Evolutionary conservation across 2,329 filamentous ascomycete species (phyloP).

Genomic region (Ophiostoma montium): DNA sequence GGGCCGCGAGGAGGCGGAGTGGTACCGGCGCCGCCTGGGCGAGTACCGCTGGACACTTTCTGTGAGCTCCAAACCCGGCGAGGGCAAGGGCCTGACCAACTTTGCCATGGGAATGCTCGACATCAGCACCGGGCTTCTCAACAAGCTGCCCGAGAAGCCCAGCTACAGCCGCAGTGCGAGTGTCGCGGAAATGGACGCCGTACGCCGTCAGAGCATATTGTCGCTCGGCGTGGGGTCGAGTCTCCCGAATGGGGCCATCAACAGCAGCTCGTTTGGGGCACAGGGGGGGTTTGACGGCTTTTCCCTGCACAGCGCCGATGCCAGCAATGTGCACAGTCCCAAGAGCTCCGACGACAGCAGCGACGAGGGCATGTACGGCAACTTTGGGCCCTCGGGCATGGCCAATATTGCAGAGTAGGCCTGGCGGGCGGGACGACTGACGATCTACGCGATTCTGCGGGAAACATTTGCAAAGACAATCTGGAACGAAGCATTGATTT

Average conservation of each 20-base stretch:
- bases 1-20: slow-evolving; percentile 77
- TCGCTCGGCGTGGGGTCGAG: neutral
- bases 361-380: slow-evolving; percentile 42
- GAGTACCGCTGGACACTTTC: slow-evolving; percentile 93
- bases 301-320: slow-evolving; percentile 32
- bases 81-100: slow-evolving; percentile 42
- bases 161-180: slow-evolving; percentile 43
- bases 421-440: neutral
- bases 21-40: slow-evolving; percentile 70
- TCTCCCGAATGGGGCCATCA: slow-evolving; percentile 16
- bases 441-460: too few species aligned
- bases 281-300: slow-evolving; percentile 20
- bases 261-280: slow-evolving; percentile 8
- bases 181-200: slow-evolving; percentile 23
- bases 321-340: slow-evolving; percentile 38
- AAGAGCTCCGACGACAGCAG: slow-evolving; percentile 33
- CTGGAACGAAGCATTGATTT: neutral
- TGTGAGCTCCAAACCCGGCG: slow-evolving; percentile 61
- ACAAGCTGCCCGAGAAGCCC: slow-evolving; percentile 58
- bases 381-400: slow-evolving; percentile 19
- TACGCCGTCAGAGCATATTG: neutral
- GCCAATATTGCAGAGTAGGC: slow-evolving; percentile 15
- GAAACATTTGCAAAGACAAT: too few species aligned
- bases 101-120: slow-evolving; percentile 71
- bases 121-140: slow-evolving; percentile 53